Evolutionary conservation across 306 rosid genomes (phyloP).

Genomic region (Abrus pulchellus): DNA sequence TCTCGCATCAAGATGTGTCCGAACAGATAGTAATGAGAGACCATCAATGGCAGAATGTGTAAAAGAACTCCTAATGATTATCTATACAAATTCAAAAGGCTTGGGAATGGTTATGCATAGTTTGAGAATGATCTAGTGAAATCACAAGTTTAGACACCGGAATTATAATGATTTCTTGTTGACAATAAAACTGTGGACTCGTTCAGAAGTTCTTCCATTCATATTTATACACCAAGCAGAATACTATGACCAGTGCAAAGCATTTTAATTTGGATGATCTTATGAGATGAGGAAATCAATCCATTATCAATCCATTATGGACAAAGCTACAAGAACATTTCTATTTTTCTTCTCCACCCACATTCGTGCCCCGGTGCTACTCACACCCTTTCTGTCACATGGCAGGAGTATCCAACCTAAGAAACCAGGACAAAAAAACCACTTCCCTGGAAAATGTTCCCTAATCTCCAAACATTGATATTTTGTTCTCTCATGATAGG

Average conservation of each 20-base stretch:
- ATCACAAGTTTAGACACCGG: slow-evolving; percentile 39
- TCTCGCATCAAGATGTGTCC: slow-evolving; percentile 91
- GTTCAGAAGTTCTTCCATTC: slow-evolving; percentile 34
- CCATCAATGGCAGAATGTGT: slow-evolving; percentile 90
- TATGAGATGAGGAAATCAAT: slow-evolving; percentile 43
- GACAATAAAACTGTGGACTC: slow-evolving; percentile 43
- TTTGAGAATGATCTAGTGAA: slow-evolving; percentile 65
- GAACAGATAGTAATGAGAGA: slow-evolving; percentile 80
- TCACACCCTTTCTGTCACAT: slow-evolving; percentile 15
- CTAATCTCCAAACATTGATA: slow-evolving; percentile 32
- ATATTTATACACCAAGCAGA: slow-evolving; percentile 45
- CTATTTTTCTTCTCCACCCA: slow-evolving; percentile 34
- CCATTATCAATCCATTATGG: slow-evolving; percentile 29
- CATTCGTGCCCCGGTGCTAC: not conserved
- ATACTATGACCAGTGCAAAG: slow-evolving; percentile 32
- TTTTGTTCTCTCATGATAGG: slow-evolving; percentile 42
- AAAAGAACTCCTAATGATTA: slow-evolving; percentile 75
- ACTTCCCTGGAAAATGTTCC: slow-evolving; percentile 38
- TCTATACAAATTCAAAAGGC: slow-evolving; percentile 77
- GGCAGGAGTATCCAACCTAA: slow-evolving; percentile 41
- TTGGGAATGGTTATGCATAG: slow-evolving; percentile 68
- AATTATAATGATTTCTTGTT: slow-evolving; percentile 31
- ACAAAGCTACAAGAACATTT: slow-evolving; percentile 41
- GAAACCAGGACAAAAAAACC: slow-evolving; percentile 44
- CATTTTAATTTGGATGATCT: slow-evolving; percentile 49